phyloP scores from a whole-genome alignment of 352 stramenopile species.

The Pythium myriotylum region DNA sequence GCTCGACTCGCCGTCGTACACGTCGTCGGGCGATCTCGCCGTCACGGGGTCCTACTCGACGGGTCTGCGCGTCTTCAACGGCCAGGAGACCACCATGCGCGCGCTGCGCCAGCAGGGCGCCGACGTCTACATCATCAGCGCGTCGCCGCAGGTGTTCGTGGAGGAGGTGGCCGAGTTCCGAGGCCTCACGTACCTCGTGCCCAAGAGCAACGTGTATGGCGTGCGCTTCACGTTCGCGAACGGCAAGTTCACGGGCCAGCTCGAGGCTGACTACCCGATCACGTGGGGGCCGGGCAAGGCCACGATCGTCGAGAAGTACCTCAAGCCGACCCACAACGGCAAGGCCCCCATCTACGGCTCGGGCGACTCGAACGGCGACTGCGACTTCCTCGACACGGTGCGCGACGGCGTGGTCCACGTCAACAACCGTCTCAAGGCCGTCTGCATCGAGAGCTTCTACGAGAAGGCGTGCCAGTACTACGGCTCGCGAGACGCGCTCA shows the following conservation, averaged over 20 bases:
- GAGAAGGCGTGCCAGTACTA: slow-evolving; percentile 61
- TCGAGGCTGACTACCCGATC: slow-evolving; percentile 58
- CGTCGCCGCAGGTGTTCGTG: slow-evolving; percentile 58
- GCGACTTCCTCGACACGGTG: slow-evolving; percentile 58
- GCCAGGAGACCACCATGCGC: slow-evolving; percentile 61
- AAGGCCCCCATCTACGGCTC: slow-evolving; percentile 53
- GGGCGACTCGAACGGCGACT: slow-evolving; percentile 62
- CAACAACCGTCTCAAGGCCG: slow-evolving; percentile 64
- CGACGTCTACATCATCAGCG: slow-evolving; percentile 67
- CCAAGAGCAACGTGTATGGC: slow-evolving; percentile 51
- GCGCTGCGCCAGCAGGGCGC: slow-evolving; percentile 40
- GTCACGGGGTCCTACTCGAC: slow-evolving; percentile 53
- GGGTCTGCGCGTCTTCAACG: slow-evolving; percentile 60
- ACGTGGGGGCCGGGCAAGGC: slow-evolving; percentile 67
- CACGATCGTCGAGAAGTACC: slow-evolving; percentile 44
- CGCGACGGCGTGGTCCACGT: slow-evolving; percentile 62
- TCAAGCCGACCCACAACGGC: slow-evolving; percentile 49
- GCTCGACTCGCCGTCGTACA: slow-evolving; percentile 43
- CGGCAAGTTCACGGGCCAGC: slow-evolving; percentile 44
- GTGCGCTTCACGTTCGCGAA: slow-evolving; percentile 55
- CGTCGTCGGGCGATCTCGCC: slow-evolving; percentile 35
- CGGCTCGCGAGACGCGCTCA: slow-evolving; percentile 29
- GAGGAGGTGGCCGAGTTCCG: slow-evolving; percentile 45
- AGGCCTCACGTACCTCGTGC: slow-evolving; percentile 57
- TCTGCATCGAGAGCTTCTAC: slow-evolving; percentile 69